phyloP scores from a whole-genome alignment of 352 stramenopile species.

The Phytophthora palmivora region DNA sequence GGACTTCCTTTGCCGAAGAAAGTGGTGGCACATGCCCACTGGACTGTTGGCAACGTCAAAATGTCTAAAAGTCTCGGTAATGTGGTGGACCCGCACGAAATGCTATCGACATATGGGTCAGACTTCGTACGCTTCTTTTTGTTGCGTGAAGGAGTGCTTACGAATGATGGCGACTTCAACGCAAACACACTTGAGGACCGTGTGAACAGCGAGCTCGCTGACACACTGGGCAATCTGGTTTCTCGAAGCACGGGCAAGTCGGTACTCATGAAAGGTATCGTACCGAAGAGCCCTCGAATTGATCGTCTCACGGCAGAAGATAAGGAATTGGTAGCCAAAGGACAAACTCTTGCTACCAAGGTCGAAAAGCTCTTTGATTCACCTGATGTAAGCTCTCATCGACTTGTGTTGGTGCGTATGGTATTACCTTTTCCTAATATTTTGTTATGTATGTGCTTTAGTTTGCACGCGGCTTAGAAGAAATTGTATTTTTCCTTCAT shows the following conservation, averaged over 20 bases:
- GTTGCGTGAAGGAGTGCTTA: slow-evolving; percentile 93
- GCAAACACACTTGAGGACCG: slow-evolving; percentile 90
- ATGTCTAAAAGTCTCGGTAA: slow-evolving; percentile 99
- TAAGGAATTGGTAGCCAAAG: slow-evolving; percentile 58
- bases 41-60: slow-evolving; percentile 98
- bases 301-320: slow-evolving; percentile 54
- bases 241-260: slow-evolving; percentile 76
- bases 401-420: no score
- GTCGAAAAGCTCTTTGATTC: slow-evolving; percentile 68
- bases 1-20: slow-evolving; percentile 93
- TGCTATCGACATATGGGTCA: slow-evolving; percentile 92
- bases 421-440: not conserved
- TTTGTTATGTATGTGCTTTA: slow-evolving; percentile 30
- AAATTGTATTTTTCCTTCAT: slow-evolving; percentile 83
- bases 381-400: slow-evolving; percentile 54
- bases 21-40: slow-evolving; percentile 98
- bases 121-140: slow-evolving; percentile 96
- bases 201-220: slow-evolving; percentile 96
- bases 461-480: slow-evolving; percentile 75
- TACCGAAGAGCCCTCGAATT: slow-evolving; percentile 48
- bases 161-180: slow-evolving; percentile 94
- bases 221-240: slow-evolving; percentile 92
- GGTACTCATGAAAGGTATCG: slow-evolving; percentile 56
- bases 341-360: slow-evolving; percentile 49
- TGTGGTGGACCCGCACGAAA: slow-evolving; percentile 95